A percentile compares a stretch with the other conserved stretches of the same genome.
Conservation (phyloP, 2,329 filamentous ascomycete genomes). For the Aspergillus niger region DNA sequence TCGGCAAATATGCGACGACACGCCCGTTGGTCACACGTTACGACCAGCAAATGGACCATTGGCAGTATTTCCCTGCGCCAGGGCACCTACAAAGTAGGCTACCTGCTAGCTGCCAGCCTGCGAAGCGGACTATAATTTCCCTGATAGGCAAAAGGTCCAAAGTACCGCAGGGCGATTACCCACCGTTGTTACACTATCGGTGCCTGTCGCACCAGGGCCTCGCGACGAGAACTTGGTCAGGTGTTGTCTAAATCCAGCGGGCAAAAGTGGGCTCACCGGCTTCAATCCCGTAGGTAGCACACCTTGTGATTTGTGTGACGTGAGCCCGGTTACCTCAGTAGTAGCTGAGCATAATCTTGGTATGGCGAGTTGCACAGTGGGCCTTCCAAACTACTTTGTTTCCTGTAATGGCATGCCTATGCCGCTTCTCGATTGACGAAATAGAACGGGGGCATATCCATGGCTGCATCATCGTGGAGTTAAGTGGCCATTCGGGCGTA, state of each 20-base stretch:
- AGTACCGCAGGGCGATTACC: background rate
- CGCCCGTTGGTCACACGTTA: background rate
- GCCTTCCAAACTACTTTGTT: background rate
- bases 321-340: background rate
- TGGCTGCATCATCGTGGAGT: background rate
- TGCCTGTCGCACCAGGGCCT: conserved; percentile 1
- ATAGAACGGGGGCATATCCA: background rate
- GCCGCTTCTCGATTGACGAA: background rate
- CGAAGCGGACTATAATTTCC: background rate
- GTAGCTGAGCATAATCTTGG: background rate
- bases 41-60: background rate
- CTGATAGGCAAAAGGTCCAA: conserved; percentile 10
- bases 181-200: background rate
- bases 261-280: conserved; percentile 1
- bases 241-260: background rate
- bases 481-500: background rate
- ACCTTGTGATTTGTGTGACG: background rate
- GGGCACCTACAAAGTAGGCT: background rate
- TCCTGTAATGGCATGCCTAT: background rate
- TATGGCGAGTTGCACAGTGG: background rate
- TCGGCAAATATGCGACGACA: background rate
- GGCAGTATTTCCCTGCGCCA: background rate
- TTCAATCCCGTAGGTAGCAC: background rate
- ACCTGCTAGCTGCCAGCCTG: background rate
- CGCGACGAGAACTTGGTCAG: conserved; percentile 1